A percentile compares a stretch with the other conserved stretches of the same genome.
Conservation (phyloP, 2,329 filamentous ascomycete genomes). For the Didymellaceae sp. region DNA sequence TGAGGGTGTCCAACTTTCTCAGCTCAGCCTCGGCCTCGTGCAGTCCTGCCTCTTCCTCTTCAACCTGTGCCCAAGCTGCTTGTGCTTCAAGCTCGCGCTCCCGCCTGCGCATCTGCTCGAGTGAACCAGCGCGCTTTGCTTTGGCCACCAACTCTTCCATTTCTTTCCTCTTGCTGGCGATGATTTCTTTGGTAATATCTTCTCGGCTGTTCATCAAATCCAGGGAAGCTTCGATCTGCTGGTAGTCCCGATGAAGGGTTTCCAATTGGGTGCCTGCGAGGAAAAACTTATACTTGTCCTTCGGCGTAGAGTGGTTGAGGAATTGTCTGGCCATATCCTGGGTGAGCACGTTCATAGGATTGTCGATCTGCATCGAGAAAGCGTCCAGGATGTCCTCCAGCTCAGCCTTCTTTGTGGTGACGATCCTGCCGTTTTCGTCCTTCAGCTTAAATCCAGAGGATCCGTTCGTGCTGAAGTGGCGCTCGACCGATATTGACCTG, state of each 20-base stretch:
- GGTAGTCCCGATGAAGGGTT: conserved; percentile 89
- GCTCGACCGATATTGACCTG: conserved; percentile 85
- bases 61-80: conserved; percentile 86
- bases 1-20: conserved; percentile 51
- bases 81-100: conserved; percentile 68
- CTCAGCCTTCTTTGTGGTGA: conserved; percentile 84
- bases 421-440: conserved; percentile 68
- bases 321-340: conserved; percentile 96
- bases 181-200: conserved; percentile 65
- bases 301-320: conserved; percentile 79
- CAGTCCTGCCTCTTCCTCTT: conserved; percentile 69
- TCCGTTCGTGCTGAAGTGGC: conserved; percentile 79
- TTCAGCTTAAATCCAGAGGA: conserved; percentile 88
- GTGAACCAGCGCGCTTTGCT: conserved; percentile 69
- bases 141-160: conserved; percentile 68
- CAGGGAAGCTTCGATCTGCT: conserved; percentile 77
- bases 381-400: conserved; percentile 93
- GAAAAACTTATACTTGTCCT: conserved; percentile 96
- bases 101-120: conserved; percentile 68
- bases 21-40: conserved; percentile 39
- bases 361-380: conserved; percentile 92
- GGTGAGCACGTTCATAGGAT: conserved; percentile 92
- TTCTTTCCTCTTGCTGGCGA: conserved; percentile 65
- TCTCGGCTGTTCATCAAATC: conserved; percentile 74
- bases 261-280: conserved; percentile 93